Conservation (phyloP, 768 basidiomycete genomes). For the Hysterangium stoloniferum region DNA sequence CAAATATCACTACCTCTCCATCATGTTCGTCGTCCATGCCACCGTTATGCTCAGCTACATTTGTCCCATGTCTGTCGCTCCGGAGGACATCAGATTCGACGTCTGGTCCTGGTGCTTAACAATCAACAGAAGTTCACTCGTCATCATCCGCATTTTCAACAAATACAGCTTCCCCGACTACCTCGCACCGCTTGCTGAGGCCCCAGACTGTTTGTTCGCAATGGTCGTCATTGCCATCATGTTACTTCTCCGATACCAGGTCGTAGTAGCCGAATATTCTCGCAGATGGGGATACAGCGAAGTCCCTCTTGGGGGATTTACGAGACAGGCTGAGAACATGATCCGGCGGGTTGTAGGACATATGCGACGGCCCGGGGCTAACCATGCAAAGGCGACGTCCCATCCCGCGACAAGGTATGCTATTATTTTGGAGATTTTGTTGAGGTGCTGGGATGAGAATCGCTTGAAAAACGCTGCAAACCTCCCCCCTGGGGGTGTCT, state of each 20-base stretch:
- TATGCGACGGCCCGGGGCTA: neutral
- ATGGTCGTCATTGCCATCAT: constrained; percentile 9
- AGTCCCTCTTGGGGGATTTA: constrained; percentile 4
- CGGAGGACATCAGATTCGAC: constrained; percentile 1
- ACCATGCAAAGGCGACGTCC: neutral
- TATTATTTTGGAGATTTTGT: constrained; percentile 1
- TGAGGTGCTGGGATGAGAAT: constrained; percentile 10
- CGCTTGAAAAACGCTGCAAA: neutral
- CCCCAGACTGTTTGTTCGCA: constrained; percentile 6
- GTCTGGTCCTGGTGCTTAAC: constrained; percentile 10
- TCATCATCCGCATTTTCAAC: neutral
- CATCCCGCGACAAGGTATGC: constrained; percentile 8
- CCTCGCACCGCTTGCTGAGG: neutral
- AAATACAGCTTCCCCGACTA: neutral
- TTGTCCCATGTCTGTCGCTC: neutral
- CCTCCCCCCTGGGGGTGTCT: neutral
- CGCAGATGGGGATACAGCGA: constrained; percentile 1
- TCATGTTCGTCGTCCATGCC: constrained; percentile 4
- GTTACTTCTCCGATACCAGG: constrained; percentile 8
- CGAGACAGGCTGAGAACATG: neutral
- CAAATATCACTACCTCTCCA: constrained; percentile 10
- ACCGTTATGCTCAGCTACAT: constrained; percentile 4
- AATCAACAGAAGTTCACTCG: neutral
- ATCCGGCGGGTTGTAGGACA: neutral
- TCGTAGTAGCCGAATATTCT: constrained; percentile 2